phyloP scores from a whole-genome alignment of 495 filamentous ascomycete genomes.

The Penicillium lagena region DNA sequence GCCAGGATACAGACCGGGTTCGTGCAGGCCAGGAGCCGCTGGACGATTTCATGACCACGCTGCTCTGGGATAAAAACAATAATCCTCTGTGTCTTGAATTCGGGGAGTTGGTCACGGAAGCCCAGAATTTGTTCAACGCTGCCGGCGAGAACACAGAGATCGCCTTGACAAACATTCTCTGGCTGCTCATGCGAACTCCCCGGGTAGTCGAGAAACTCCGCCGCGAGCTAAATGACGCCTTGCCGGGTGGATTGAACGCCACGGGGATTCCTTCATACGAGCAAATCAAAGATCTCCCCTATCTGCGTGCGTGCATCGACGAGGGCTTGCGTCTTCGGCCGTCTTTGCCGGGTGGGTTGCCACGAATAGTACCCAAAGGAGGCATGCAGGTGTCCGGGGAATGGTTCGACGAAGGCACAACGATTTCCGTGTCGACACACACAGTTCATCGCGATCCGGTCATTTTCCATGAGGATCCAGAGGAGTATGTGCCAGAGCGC shows the following conservation, averaged over 20 bases:
- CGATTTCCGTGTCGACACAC: conserved; percentile 70
- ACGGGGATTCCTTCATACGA: conserved; percentile 53
- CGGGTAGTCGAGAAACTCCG: conserved; percentile 9
- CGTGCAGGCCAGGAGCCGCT: no score
- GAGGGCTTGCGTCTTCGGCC: conserved; percentile 76
- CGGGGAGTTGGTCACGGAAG: no score
- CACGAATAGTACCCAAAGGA: conserved; percentile 58
- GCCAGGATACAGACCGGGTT: no score
- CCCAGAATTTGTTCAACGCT: no score
- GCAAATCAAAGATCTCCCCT: conserved; percentile 58
- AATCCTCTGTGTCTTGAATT: no score
- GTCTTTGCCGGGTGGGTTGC: conserved; percentile 74
- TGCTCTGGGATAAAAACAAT: no score
- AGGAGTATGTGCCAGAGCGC: conserved; percentile 69
- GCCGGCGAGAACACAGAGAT: no score
- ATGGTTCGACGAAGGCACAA: conserved; percentile 60
- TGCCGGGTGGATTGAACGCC: conserved; percentile 58
- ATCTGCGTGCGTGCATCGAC: conserved; percentile 65
- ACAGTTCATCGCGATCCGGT: conserved; percentile 66
- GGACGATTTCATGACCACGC: no score
- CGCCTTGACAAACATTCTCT: no score
- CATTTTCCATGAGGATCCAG: conserved; percentile 67
- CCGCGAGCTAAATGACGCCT: conserved; percentile 52
- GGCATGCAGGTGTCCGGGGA: conserved; percentile 36
- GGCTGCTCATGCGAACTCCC: conserved; percentile 21